Conservation (phyloP, 345 rosid species). For the Sisymbrium altissimum region DNA sequence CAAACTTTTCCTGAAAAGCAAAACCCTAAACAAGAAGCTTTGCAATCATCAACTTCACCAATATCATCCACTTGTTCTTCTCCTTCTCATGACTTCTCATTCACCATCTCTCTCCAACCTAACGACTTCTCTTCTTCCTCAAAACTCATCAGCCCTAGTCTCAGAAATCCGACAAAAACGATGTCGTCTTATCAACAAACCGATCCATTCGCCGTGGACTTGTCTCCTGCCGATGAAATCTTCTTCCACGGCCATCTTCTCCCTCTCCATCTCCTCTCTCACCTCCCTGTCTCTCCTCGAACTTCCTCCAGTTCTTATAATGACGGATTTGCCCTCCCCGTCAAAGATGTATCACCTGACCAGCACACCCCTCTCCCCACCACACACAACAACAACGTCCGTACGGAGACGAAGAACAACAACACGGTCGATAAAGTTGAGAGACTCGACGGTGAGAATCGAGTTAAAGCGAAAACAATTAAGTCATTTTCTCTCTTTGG, state of each 20-base stretch:
- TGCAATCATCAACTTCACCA: constrained; percentile 31
- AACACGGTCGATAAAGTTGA: background rate
- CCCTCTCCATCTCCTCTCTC: constrained; percentile 86
- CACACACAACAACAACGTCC: constrained; percentile 19
- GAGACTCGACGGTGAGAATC: constrained; percentile 19
- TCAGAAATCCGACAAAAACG: constrained; percentile 25
- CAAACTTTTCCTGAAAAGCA: constrained; percentile 35
- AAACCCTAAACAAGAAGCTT: constrained; percentile 40
- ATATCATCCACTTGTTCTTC: constrained; percentile 69
- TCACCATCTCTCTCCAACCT: constrained; percentile 80
- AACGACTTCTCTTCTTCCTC: constrained; percentile 31
- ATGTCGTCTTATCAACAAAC: constrained; percentile 38
- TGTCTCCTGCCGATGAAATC: constrained; percentile 93
- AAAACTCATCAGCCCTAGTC: constrained; percentile 30
- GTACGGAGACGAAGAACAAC: background rate
- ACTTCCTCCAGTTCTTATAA: constrained; percentile 60
- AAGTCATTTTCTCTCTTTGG: constrained; percentile 78
- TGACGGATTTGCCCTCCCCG: constrained; percentile 64
- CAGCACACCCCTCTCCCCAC: constrained; percentile 15
- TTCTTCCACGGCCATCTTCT: constrained; percentile 98
- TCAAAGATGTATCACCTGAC: constrained; percentile 37
- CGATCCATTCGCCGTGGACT: constrained; percentile 65
- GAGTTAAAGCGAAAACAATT: constrained; percentile 36
- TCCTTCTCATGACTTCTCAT: constrained; percentile 94
- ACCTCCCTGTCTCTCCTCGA: constrained; percentile 76